These are phyloP conservation scores for Silene vulgaris DNA, from an alignment of 179 eudicot genomes.

Conservation along the genomic window DNA sequence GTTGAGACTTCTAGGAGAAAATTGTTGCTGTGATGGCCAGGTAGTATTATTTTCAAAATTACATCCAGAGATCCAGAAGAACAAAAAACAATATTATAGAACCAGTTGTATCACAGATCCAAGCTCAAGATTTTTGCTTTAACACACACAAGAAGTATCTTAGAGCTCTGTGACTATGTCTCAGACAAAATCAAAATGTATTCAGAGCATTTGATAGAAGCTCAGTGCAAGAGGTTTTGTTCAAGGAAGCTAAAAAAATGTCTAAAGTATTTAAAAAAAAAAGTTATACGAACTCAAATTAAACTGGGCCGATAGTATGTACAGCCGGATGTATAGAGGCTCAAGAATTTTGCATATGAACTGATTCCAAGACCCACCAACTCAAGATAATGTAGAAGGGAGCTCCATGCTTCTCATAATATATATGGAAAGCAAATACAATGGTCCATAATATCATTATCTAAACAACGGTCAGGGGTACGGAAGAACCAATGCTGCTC, in stretches of 20 bases:
- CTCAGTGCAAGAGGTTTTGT: neutral
- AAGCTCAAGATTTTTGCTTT: neutral
- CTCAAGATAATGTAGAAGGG: neutral
- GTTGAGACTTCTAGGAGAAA: conserved; percentile 5
- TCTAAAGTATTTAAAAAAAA: neutral
- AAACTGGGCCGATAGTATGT: neutral
- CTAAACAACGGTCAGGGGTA: neutral
- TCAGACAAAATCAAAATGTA: neutral
- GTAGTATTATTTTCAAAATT: too few relatives aligned
- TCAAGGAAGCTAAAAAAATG: neutral
- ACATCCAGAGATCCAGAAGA: neutral
- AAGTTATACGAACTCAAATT: neutral
- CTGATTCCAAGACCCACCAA: neutral
- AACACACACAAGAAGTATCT: neutral
- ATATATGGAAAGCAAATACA: neutral
- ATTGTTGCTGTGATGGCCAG: neutral
- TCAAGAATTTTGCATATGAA: neutral
- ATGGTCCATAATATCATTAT: neutral
- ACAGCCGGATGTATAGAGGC: neutral
- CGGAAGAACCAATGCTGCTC: neutral
- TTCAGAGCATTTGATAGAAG: neutral
- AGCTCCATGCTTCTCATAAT: neutral
- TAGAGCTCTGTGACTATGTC: neutral
- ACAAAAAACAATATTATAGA: neutral
- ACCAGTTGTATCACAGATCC: neutral